A percentile compares a stretch with the other conserved stretches of the same genome.
Conservation (phyloP, 2,329 filamentous ascomycete genomes). For the Sporothrix brunneoviolacea region DNA sequence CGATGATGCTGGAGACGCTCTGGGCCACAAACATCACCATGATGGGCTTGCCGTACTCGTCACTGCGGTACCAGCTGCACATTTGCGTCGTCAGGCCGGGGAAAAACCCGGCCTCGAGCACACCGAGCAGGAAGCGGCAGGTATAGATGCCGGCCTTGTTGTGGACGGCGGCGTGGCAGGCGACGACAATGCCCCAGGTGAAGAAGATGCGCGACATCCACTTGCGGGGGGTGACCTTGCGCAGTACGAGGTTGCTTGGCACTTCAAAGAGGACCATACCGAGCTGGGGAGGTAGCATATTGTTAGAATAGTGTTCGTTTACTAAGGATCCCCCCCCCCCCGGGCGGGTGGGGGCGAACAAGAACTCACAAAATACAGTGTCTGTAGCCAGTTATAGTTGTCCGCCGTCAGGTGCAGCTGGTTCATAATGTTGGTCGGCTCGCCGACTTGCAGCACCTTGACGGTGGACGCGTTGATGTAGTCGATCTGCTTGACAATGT, state of each 20-base stretch:
- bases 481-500: slow-evolving; percentile 36
- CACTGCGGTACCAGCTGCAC: slow-evolving; percentile 40
- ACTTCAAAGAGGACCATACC: slow-evolving; percentile 31
- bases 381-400: no score
- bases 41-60: slow-evolving; percentile 36
- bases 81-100: slow-evolving; percentile 35
- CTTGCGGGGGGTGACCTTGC: slow-evolving; percentile 19
- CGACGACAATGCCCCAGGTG: slow-evolving; percentile 7
- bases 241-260: slow-evolving; percentile 51
- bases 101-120: slow-evolving; percentile 35
- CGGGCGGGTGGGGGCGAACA: no score
- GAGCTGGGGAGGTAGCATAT: slow-evolving; percentile 2
- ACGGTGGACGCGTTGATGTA: slow-evolving; percentile 35
- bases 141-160: no score
- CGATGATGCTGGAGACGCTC: slow-evolving; percentile 29
- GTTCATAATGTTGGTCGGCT: slow-evolving; percentile 30
- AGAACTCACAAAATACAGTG: no score
- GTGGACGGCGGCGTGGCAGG: background rate
- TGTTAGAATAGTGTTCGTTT: no score
- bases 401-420: slow-evolving; percentile 32
- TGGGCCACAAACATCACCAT: slow-evolving; percentile 37
- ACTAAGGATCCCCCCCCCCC: no score
- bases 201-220: slow-evolving; percentile 8
- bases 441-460: slow-evolving; percentile 36
- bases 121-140: slow-evolving; percentile 1